Conservation (phyloP, 345 rosid genomes). For the Pistacia atlantica region DNA sequence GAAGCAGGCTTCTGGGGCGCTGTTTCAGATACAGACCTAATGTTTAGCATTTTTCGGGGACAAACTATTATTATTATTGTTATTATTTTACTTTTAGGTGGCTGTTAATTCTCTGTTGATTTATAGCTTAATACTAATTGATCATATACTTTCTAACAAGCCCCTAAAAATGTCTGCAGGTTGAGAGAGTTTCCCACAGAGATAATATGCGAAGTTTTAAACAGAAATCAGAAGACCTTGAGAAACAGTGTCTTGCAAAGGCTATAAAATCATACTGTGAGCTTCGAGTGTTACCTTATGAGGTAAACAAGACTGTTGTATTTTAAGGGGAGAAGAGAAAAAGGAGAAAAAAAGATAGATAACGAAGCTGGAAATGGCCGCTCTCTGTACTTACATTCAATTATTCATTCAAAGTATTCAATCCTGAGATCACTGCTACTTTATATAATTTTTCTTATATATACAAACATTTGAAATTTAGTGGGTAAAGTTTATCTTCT, state of each 20-base stretch:
- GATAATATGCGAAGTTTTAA: constrained; percentile 81
- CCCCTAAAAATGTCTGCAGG: constrained; percentile 48
- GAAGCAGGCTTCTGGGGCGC: neutral
- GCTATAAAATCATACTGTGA: constrained; percentile 87
- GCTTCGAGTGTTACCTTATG: constrained; percentile 78
- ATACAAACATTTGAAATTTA: neutral
- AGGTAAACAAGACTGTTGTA: constrained; percentile 71
- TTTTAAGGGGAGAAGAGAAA: constrained; percentile 39
- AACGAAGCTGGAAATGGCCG: neutral
- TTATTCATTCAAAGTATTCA: neutral
- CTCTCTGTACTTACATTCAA: neutral
- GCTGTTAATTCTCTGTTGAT: no score
- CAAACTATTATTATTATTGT: no score
- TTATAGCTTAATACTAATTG: no score
- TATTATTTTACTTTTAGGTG: no score
- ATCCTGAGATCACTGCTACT: neutral
- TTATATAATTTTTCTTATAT: neutral
- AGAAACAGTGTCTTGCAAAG: constrained; percentile 83
- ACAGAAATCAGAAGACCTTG: constrained; percentile 89
- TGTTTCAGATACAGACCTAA: neutral
- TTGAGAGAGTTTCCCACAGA: constrained; percentile 90
- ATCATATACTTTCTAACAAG: constrained; percentile 1
- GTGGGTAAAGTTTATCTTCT: neutral
- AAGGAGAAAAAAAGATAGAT: neutral
- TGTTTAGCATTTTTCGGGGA: neutral